Conservation (phyloP, 371 early-diverging fungal species). For the Rhizopus stolonifer region DNA sequence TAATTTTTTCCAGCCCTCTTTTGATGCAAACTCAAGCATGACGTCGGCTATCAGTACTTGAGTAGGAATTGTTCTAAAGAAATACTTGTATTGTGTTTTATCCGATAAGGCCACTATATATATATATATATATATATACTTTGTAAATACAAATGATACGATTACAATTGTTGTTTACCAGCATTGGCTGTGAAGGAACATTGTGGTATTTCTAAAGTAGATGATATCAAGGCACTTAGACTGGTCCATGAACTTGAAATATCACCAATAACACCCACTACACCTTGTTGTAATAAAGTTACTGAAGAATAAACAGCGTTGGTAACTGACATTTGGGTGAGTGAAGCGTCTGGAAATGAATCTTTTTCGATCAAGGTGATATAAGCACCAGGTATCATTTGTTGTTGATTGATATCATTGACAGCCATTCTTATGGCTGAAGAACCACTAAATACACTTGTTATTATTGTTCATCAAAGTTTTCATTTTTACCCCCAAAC, state of each 20-base stretch:
- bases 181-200: slow-evolving; percentile 56
- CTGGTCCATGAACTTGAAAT: slow-evolving; percentile 55
- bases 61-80: slow-evolving; percentile 58
- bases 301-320: slow-evolving; percentile 63
- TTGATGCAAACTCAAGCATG: slow-evolving; percentile 41
- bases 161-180: slow-evolving; percentile 22
- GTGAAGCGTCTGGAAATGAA: slow-evolving; percentile 53
- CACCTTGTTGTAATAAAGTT: slow-evolving; percentile 53
- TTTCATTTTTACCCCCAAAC: slow-evolving; percentile 56
- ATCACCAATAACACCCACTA: slow-evolving; percentile 60
- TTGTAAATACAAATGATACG: not conserved
- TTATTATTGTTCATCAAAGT: too few relatives aligned
- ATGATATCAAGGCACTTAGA: slow-evolving; percentile 55
- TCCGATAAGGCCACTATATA: slow-evolving; percentile 43
- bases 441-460: slow-evolving; percentile 57
- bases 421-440: slow-evolving; percentile 63
- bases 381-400: slow-evolving; percentile 57
- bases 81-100: slow-evolving; percentile 44
- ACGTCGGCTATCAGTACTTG: slow-evolving; percentile 47
- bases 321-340: slow-evolving; percentile 45
- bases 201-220: slow-evolving; percentile 51
- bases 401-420: slow-evolving; percentile 54
- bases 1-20: slow-evolving; percentile 50
- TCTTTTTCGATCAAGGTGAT: slow-evolving; percentile 61
- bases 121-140: not conserved